Base-by-base conservation (phyloP, 192 early-diverging fungal genomes). In the Chytriomyces sp. region DNA sequence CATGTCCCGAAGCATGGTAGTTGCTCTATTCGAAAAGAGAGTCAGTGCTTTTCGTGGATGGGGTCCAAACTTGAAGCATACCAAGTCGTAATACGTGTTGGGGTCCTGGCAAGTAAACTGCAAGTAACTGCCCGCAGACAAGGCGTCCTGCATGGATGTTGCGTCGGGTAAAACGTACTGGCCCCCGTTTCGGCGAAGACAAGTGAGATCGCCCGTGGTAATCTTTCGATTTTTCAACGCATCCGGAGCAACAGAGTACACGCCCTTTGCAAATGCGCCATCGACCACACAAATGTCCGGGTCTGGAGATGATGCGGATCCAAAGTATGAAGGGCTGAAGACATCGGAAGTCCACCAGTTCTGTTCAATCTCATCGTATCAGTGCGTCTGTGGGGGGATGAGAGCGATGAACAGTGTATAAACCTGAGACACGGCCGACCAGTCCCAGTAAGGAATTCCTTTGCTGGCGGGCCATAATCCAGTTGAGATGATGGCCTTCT, bases 281-380 rank as follows among this genome's bases (percentile, higher is more conserved):
- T 18, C 45, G 13, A 73, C 16, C 8, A 73, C 59, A 35, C 71
- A 73, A n/a, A 16, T 10, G 43, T 73, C 71, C 3, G 71, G 57
- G 62, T 73, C 71, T 6, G 7, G 3, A 45, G 26, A 13, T 6
- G 28, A 45, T 18, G 46, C 18, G 13, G 53, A 53, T 7, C 73
- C 73, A 75, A 75, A 75, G 61, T 75, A 28, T 11, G n/a, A 13
- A 8, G n/a, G 18, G 7, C 59, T 46, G 63, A 75, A 75, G 48
- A 75, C 53, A 44, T 75, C 73, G 3, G 44, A 50, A 3, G 73
- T 66, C 61, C 64, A 66, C 73, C 73, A 75, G 63, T 75, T 75
- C 73, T 75, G 28, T 2, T 0, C 28, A 35, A 1, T 1, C 28
- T 35, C 28, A 35, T 35, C 28, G 28, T 35, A 35, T 35, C 28